Percentiles rank a stretch among this genome's conserved stretches.
Conservation (phyloP, 441 rosid genomes). For the Breynia disticha region DNA sequence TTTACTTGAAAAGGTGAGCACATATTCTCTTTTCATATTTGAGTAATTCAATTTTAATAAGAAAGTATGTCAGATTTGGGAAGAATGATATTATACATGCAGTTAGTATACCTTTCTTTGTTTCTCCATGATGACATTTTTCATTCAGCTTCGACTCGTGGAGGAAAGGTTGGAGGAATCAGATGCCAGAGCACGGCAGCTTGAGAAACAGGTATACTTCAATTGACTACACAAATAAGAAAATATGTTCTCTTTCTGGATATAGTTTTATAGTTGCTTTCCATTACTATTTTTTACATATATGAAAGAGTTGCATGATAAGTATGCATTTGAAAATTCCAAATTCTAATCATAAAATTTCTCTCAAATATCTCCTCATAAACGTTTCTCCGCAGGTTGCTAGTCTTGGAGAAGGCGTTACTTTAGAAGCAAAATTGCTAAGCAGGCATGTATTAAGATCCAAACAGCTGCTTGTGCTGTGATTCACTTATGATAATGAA, state of each 20-base stretch:
- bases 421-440: slow-evolving; percentile 64
- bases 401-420: slow-evolving; percentile 72
- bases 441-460: slow-evolving; percentile 52
- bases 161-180: slow-evolving; percentile 54
- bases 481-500: slow-evolving; percentile 1
- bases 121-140: slow-evolving; percentile 18
- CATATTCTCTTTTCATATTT: not conserved
- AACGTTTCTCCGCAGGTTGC: slow-evolving; percentile 38
- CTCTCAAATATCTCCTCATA: not conserved
- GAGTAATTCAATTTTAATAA: too few relatives aligned
- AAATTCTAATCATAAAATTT: too few relatives aligned
- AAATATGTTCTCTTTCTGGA: not conserved
- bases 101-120: slow-evolving; percentile 2
- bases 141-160: slow-evolving; percentile 36
- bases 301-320: too few relatives aligned
- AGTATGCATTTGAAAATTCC: too few relatives aligned
- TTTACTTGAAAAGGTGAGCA: slow-evolving; percentile 46
- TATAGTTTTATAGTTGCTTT: not conserved
- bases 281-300: too few relatives aligned
- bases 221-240: not conserved
- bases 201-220: slow-evolving; percentile 69
- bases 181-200: slow-evolving; percentile 77
- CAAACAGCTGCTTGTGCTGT: slow-evolving; percentile 6
- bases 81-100: not conserved
- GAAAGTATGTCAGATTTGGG: too few relatives aligned